Evolutionary conservation across 2,329 filamentous ascomycete genomes (phyloP).

Genomic region (Phialophora macrospora): DNA sequence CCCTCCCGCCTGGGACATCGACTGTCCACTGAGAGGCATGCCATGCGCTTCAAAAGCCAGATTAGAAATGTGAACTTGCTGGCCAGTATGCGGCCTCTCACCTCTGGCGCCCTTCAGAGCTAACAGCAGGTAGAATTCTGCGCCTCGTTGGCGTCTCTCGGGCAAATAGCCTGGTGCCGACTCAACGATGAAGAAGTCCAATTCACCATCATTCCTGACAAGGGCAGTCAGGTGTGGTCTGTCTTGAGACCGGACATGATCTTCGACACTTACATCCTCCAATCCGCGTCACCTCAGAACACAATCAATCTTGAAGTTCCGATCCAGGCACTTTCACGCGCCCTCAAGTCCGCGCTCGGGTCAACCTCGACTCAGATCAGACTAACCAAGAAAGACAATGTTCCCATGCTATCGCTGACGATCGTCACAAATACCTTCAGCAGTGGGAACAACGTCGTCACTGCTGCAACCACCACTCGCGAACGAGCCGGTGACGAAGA

Average conservation of each 20-base stretch:
- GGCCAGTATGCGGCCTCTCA: conserved; percentile 51
- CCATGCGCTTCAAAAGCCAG: conserved; percentile 60
- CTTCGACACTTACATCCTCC: conserved; percentile 86
- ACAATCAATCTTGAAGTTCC: conserved; percentile 97
- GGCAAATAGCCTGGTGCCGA: conserved; percentile 88
- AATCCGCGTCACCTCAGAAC: conserved; percentile 80
- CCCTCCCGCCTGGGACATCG: background rate
- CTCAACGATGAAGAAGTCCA: conserved; percentile 85
- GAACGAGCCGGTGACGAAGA: conserved; percentile 34
- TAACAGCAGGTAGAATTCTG: conserved; percentile 57
- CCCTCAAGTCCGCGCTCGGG: conserved; percentile 84
- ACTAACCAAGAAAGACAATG: conserved; percentile 87
- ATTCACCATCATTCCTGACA: conserved; percentile 94
- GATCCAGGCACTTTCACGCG: conserved; percentile 82
- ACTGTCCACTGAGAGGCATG: conserved; percentile 4
- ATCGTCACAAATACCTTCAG: conserved; percentile 76
- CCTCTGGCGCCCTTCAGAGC: conserved; percentile 18
- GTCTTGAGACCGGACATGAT: conserved; percentile 74
- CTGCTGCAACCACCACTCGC: conserved; percentile 38
- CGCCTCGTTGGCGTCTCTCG: conserved; percentile 67
- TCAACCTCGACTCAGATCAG: conserved; percentile 82
- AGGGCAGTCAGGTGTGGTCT: conserved; percentile 96
- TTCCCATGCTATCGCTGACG: conserved; percentile 86
- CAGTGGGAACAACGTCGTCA: conserved; percentile 54
- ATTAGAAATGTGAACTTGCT: conserved; percentile 59